Evolutionary conservation across 345 rosid species (phyloP).

Genomic region (Excoecaria agallocha): DNA sequence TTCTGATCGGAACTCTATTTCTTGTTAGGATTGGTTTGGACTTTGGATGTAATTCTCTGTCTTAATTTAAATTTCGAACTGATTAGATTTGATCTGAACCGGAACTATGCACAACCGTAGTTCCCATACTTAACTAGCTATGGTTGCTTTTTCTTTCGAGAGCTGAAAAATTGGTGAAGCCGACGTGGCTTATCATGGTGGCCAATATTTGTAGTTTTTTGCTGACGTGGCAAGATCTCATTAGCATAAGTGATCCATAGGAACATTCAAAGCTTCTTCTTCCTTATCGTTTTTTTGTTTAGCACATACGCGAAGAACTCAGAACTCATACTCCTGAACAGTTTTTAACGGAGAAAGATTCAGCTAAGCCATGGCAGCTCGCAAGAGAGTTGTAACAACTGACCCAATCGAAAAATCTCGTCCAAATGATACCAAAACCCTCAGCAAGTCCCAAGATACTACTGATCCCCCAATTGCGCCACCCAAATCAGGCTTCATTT

Average conservation of each 20-base stretch:
- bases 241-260: neutral
- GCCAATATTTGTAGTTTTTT: neutral
- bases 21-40: too few relatives aligned
- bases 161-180: neutral
- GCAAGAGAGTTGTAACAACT: constrained; percentile 44
- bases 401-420: neutral
- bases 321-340: neutral
- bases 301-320: neutral
- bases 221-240: neutral
- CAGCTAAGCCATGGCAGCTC: constrained; percentile 58
- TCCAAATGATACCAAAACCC: constrained; percentile 10
- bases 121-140: too few relatives aligned
- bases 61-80: too few relatives aligned
- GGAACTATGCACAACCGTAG: too few relatives aligned
- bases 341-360: neutral
- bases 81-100: too few relatives aligned
- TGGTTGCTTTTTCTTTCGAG: too few relatives aligned
- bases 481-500: constrained; percentile 61
- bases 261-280: neutral
- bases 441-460: constrained; percentile 22
- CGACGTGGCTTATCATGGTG: neutral
- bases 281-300: neutral
- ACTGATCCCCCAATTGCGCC: constrained; percentile 60
- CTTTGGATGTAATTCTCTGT: too few relatives aligned
- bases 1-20: too few relatives aligned